These are phyloP conservation scores for Nigrograna mackinnonii DNA, from an alignment of 2,329 filamentous ascomycete genomes.

Conservation along the genomic window DNA sequence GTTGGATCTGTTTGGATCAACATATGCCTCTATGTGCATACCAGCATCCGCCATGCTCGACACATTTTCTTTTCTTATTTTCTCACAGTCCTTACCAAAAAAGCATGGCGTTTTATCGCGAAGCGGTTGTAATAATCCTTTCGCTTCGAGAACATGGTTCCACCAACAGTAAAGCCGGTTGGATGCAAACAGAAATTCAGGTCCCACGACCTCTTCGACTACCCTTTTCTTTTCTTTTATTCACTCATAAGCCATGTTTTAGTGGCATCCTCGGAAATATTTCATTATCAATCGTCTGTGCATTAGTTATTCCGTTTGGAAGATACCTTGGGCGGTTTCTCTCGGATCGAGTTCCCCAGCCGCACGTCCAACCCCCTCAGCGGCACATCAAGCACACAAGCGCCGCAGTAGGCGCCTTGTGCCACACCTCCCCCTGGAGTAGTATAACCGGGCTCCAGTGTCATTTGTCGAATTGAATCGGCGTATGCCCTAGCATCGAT, in stretches of 20 bases:
- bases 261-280: background rate
- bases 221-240: background rate
- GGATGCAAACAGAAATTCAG: background rate
- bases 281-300: background rate
- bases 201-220: background rate
- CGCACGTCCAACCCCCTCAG: background rate
- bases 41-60: background rate
- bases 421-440: slow-evolving; percentile 1
- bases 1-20: no score
- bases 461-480: no score
- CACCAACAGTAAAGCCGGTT: background rate
- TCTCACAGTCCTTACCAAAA: slow-evolving; percentile 17
- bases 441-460: no score
- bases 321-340: slow-evolving; percentile 8
- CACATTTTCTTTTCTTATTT: slow-evolving; percentile 2
- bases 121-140: background rate
- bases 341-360: no score
- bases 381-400: background rate
- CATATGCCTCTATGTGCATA: slow-evolving; percentile 2
- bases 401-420: slow-evolving; percentile 12
- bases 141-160: background rate
- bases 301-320: slow-evolving; percentile 4
- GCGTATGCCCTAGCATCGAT: no score
- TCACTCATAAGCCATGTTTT: background rate
- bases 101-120: slow-evolving; percentile 12